Conservation (phyloP, 257 asterid species). For the Solanum appendiculatum region DNA sequence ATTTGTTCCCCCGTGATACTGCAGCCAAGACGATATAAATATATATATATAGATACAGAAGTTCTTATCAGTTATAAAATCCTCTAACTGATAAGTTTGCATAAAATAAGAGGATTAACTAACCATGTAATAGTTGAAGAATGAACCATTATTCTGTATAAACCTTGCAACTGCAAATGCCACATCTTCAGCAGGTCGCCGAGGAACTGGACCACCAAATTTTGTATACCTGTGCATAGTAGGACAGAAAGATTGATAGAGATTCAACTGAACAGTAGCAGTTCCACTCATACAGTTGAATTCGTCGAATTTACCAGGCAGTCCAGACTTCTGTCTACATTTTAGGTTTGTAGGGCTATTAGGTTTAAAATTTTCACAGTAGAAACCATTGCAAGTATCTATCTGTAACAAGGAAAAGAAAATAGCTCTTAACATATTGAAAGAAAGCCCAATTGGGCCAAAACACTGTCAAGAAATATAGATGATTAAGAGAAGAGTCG, state of each 20-base stretch:
- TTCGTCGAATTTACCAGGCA: slow-evolving; percentile 50
- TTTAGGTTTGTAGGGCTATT: slow-evolving; percentile 73
- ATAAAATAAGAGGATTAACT: neutral
- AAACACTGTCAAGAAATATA: neutral
- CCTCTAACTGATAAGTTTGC: neutral
- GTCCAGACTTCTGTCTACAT: slow-evolving; percentile 95
- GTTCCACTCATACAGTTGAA: neutral
- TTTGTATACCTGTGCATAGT: slow-evolving; percentile 46
- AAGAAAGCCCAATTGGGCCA: neutral
- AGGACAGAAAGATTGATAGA: neutral
- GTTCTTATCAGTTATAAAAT: neutral
- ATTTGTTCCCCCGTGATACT: slow-evolving; percentile 93
- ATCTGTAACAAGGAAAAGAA: slow-evolving; percentile 29
- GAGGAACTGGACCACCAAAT: slow-evolving; percentile 64
- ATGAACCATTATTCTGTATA: slow-evolving; percentile 79
- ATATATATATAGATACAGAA: neutral
- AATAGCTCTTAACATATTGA: neutral
- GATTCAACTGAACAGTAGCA: neutral
- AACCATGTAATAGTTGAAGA: slow-evolving; percentile 90
- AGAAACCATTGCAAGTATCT: slow-evolving; percentile 90
- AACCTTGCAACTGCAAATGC: slow-evolving; percentile 89
- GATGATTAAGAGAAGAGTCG: neutral
- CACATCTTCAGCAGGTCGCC: slow-evolving; percentile 80
- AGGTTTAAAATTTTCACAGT: slow-evolving; percentile 67
- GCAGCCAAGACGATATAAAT: slow-evolving; percentile 2